Percentiles rank a stretch among this genome's conserved stretches.
Conservation (phyloP, 164 flowering plant genomes). For the Dillenia suffruticosa region DNA sequence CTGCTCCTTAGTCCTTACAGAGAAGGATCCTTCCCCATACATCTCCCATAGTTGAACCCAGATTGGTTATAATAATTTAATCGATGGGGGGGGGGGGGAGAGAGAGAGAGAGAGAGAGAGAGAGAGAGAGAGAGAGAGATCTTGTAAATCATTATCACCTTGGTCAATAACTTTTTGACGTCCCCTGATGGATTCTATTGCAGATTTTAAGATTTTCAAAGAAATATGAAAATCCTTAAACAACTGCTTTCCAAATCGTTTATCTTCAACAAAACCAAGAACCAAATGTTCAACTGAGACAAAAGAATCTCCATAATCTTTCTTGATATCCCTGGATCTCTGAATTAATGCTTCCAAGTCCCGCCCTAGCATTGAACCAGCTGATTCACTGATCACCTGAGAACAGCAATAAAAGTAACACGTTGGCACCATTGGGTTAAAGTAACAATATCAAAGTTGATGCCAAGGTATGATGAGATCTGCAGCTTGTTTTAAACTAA, state of each 20-base stretch:
- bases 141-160: conserved; percentile 35
- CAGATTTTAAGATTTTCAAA: conserved; percentile 47
- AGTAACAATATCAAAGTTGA: too few species aligned
- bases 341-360: conserved; percentile 84
- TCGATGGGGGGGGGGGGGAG: too few species aligned
- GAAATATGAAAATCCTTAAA: conserved; percentile 80
- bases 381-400: conserved; percentile 81
- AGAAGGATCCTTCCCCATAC: neutral
- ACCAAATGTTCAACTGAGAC: conserved; percentile 95
- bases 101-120: neutral
- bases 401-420: neutral
- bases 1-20: too few species aligned
- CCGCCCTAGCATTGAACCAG: conserved; percentile 94
- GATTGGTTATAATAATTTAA: neutral
- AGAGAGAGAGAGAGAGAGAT: neutral
- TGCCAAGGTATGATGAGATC: too few species aligned
- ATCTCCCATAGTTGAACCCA: neutral
- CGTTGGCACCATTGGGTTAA: too few species aligned
- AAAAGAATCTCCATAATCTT: conserved; percentile 85
- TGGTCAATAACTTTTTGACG: conserved; percentile 88
- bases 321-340: conserved; percentile 77
- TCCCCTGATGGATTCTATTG: conserved; percentile 82
- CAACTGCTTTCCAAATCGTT: conserved; percentile 86
- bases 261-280: conserved; percentile 72
- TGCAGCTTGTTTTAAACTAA: too few species aligned